Base-by-base conservation (phyloP, 192 early-diverging fungal genomes). In the Podila epigama region DNA sequence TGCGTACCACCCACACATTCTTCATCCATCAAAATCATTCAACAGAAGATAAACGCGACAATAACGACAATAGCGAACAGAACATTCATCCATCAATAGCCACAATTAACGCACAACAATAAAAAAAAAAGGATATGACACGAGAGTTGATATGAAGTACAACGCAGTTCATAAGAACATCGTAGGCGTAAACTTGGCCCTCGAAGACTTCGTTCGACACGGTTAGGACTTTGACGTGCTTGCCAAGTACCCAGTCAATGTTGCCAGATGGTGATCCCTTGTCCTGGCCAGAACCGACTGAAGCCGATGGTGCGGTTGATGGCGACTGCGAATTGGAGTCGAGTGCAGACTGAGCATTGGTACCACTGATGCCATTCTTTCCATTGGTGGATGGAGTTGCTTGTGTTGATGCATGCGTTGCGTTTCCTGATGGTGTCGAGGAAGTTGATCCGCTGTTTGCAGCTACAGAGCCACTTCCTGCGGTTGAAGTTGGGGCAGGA, bases 81-180 rank as follows among this genome's bases (percentile, higher is more conserved):
- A 44, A 39, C 3, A 55, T 42, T 16, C 12, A 18, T 15, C 31
- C 51, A 39, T 13, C 33, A 36, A 52, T 15, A 50, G 52, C 35
- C 16, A 53, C 35, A 53, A 60, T 34, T 0, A 53, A 61, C n/a
- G n/a, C n/a, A 36, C 20, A 44, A 35, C 1, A 58, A 60, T 37
- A 3, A 11, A 37, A 72, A 53, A 56, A 60, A 51, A 18, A 29
- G 27, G 44, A 54, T 20, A 64, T 29, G 68, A 65, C 55, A 73
- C 58, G 81, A 82, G 86, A 80, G 78, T n/a, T 83, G 88, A 86
- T 89, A 87, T 90, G 82, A 79, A 90, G 81, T 55, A 83, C 89
- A 75, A 90, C 54, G 62, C 84, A 87, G 70, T 87, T 89, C 34
- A 85, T 89, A 35, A 71, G 83, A 37, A 75, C 51, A 73, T 90